These are phyloP conservation scores for Thalassia testudinum DNA, from an alignment of 116 monocot species.

Conservation along the genomic window DNA sequence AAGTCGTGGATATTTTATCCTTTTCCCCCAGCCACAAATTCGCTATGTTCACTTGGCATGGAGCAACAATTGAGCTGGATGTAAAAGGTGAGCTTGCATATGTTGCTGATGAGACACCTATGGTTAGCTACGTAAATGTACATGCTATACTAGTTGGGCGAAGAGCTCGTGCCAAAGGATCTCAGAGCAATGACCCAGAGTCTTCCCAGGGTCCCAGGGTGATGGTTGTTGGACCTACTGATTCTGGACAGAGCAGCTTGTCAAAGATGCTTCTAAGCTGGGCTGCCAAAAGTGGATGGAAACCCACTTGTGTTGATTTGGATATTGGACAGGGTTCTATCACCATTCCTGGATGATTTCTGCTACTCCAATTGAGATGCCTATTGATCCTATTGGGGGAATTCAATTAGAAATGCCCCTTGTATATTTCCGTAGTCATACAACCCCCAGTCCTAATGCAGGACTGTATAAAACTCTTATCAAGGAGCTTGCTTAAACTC, in stretches of 20 bases:
- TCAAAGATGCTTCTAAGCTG: conserved; percentile 96
- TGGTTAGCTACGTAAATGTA: conserved; percentile 96
- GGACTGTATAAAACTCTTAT: conserved; percentile 73
- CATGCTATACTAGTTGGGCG: conserved; percentile 80
- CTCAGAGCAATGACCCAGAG: conserved; percentile 21
- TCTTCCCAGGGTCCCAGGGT: conserved; percentile 90
- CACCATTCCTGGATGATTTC: conserved; percentile 84
- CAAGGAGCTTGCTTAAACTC: conserved; percentile 78
- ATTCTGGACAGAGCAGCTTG: conserved; percentile 96
- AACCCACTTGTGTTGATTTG: conserved; percentile 95
- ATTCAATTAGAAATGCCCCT: conserved; percentile 95
- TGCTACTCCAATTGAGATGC: conserved; percentile 95
- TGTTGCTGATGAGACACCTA: conserved; percentile 93
- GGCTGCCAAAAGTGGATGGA: conserved; percentile 86
- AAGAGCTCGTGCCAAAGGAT: conserved; percentile 57
- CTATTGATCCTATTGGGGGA: conserved; percentile 81
- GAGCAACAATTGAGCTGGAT: conserved; percentile 78
- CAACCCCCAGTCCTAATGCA: conserved; percentile 79
- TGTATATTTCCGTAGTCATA: conserved; percentile 79
- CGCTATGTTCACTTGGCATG: conserved; percentile 91
- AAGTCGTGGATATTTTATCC: too few relatives aligned
- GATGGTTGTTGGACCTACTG: conserved; percentile 88
- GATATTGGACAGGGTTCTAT: conserved; percentile 97
- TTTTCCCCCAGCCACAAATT: too few relatives aligned
- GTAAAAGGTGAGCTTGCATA: conserved; percentile 78